These are phyloP conservation scores for Spatholobus suberectus DNA, from an alignment of 306 rosid genomes.

Conservation along the genomic window DNA sequence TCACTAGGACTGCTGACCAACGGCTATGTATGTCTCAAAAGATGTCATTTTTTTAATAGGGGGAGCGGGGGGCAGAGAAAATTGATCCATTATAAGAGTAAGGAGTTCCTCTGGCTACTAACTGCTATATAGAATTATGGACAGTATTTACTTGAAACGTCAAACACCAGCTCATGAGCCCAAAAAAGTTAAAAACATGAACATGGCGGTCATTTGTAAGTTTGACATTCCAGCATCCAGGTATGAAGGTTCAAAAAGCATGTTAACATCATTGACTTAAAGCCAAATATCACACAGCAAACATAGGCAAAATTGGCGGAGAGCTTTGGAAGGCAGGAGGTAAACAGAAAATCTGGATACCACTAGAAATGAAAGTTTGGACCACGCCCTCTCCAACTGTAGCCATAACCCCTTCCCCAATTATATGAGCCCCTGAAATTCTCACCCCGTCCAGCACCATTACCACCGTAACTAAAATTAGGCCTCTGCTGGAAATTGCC, in stretches of 20 bases:
- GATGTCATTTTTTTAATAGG: background rate
- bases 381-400: constrained; percentile 59
- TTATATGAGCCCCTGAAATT: constrained; percentile 50
- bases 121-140: constrained; percentile 32
- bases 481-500: constrained; percentile 63
- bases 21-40: background rate
- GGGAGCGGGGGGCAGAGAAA: background rate
- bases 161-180: constrained; percentile 53
- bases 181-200: constrained; percentile 52
- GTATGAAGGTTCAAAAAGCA: background rate
- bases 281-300: constrained; percentile 31
- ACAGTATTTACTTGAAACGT: constrained; percentile 34
- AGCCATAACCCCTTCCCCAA: constrained; percentile 62
- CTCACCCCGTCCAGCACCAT: constrained; percentile 58
- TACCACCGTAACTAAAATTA: constrained; percentile 46
- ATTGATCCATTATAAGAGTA: background rate
- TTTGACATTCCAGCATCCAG: constrained; percentile 33
- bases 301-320: constrained; percentile 23
- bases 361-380: constrained; percentile 51
- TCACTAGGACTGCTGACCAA: constrained; percentile 16
- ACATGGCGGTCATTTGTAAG: constrained; percentile 37
- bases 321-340: constrained; percentile 23
- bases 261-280: constrained; percentile 40
- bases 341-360: constrained; percentile 15
- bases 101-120: constrained; percentile 11